Evolutionary conservation across 2,329 filamentous ascomycete species (phyloP).

Genomic region (Akanthomyces lecanii): DNA sequence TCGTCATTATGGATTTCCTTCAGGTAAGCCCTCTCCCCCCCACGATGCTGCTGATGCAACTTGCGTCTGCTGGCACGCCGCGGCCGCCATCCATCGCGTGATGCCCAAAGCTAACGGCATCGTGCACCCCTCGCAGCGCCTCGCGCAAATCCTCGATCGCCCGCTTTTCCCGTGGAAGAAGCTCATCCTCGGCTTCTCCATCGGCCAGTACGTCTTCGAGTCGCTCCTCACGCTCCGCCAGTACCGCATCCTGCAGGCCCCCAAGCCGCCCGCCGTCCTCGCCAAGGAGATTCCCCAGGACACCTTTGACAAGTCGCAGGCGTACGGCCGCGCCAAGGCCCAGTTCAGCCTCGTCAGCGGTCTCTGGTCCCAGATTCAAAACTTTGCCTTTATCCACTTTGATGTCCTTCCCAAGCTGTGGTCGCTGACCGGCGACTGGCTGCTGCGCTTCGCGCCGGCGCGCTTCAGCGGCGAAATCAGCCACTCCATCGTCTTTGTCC

Average conservation of each 20-base stretch:
- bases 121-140: conserved; percentile 45
- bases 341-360: conserved; percentile 78
- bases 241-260: conserved; percentile 78
- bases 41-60: not conserved
- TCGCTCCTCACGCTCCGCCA: conserved; percentile 85
- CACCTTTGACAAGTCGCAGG: conserved; percentile 92
- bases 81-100: no score
- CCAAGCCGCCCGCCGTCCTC: conserved; percentile 78
- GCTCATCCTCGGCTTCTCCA: conserved; percentile 88
- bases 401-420: conserved; percentile 90
- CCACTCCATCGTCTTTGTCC: conserved; percentile 88
- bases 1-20: conserved; percentile 40
- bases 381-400: conserved; percentile 82
- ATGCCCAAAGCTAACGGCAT: not conserved
- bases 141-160: conserved; percentile 83
- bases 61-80: no score
- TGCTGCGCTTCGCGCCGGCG: conserved; percentile 69
- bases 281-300: conserved; percentile 83
- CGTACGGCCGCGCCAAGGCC: conserved; percentile 93
- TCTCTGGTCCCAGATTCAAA: conserved; percentile 83
- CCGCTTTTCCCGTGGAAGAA: conserved; percentile 97
- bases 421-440: conserved; percentile 70
- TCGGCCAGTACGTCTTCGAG: conserved; percentile 88
- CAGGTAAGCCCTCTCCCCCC: conserved; percentile 32
- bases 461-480: conserved; percentile 88